These are phyloP conservation scores for Elsinoe necatrix DNA, from an alignment of 2,329 filamentous ascomycete species.

Conservation along the genomic window DNA sequence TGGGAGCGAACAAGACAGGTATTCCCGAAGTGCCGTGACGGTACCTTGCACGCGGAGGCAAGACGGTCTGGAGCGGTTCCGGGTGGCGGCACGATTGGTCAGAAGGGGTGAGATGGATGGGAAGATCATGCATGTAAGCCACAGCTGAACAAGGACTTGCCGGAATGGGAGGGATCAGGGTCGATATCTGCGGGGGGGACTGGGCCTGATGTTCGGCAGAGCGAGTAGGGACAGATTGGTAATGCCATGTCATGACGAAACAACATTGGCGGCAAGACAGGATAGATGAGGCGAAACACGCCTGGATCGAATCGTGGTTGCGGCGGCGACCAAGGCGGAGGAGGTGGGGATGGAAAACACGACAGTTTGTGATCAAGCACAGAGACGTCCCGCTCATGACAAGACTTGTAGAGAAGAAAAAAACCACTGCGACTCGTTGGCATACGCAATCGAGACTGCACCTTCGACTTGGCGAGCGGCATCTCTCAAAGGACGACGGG, in stretches of 20 bases:
- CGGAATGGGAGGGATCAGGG: not conserved
- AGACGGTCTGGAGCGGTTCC: not conserved
- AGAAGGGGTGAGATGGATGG: not conserved
- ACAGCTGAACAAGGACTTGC: not conserved
- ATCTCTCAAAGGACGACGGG: not conserved
- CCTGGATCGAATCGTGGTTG: not conserved
- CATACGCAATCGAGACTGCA: constrained; percentile 3
- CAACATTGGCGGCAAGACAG: not conserved
- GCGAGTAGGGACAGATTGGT: not conserved
- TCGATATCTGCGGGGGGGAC: not conserved
- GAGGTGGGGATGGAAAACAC: not conserved
- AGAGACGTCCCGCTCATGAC: not conserved
- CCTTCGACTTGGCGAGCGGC: constrained; percentile 1
- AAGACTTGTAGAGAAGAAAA: not conserved
- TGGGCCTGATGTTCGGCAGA: not conserved
- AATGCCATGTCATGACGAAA: not conserved
- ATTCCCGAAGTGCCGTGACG: not conserved
- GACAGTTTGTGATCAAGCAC: not conserved
- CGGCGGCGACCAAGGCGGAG: not conserved
- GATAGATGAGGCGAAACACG: not conserved
- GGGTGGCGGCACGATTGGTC: not conserved
- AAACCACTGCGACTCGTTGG: constrained; percentile 10
- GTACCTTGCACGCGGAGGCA: not conserved
- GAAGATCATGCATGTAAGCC: not conserved
- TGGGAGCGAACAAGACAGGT: no score